Percentiles rank a stretch among this genome's conserved stretches.
Conservation (phyloP, 768 basidiomycete species). For the Stropharia rugosoannulata region DNA sequence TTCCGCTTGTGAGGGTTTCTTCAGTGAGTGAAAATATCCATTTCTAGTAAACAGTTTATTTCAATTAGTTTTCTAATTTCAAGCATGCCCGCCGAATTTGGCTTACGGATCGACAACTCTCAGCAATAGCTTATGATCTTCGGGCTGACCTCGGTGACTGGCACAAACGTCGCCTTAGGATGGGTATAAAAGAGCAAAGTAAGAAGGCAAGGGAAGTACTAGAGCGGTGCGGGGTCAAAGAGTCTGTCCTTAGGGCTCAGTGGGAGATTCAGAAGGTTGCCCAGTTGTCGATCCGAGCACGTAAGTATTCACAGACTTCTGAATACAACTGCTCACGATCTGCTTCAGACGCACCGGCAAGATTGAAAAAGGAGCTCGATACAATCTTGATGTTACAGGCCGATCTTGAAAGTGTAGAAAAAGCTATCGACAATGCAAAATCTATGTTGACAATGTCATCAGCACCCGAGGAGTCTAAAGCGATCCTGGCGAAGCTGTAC, state of each 20-base stretch:
- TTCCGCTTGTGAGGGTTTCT: constrained; percentile 28
- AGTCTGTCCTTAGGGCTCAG: constrained; percentile 22
- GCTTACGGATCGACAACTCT: constrained; percentile 31
- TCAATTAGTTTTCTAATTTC: background rate
- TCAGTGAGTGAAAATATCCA: constrained; percentile 26
- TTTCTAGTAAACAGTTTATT: background rate
- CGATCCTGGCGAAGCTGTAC: constrained; percentile 19
- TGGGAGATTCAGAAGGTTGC: constrained; percentile 32
- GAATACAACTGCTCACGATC: background rate
- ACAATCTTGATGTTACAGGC: constrained; percentile 27
- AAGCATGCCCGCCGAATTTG: constrained; percentile 26
- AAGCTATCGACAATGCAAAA: constrained; percentile 14
- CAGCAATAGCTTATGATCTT: constrained; percentile 22
- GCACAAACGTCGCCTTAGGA: constrained; percentile 20
- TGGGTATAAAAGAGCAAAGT: constrained; percentile 11
- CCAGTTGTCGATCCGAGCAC: constrained; percentile 19
- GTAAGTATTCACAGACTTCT: background rate
- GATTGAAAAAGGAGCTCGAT: constrained; percentile 32
- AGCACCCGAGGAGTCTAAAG: background rate
- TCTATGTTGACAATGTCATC: constrained; percentile 6
- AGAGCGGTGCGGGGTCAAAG: constrained; percentile 11
- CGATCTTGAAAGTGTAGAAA: constrained; percentile 22
- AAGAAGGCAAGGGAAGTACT: constrained; percentile 16
- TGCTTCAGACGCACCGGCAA: constrained; percentile 23
- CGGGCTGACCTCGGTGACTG: constrained; percentile 30